Evolutionary conservation across 2,329 filamentous ascomycete species (phyloP), one percentile per base, ranked within the genome.

Genomic region (Fusarium pseudocircinatum): DNA sequence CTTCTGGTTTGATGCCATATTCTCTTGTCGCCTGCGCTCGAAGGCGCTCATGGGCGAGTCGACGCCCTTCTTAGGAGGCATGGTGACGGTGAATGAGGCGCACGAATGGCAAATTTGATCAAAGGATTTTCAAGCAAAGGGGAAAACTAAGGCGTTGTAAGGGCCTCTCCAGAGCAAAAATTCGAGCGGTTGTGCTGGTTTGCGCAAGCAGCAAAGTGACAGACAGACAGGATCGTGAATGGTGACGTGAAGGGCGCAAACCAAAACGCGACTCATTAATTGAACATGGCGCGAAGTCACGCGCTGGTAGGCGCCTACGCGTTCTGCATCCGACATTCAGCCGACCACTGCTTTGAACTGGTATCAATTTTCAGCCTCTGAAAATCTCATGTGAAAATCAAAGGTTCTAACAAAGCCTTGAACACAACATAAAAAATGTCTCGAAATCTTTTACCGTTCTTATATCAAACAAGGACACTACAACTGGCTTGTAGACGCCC

Each of bases 1-100:
- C 0, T 92, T 94, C 81, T 96, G 92, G 76, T 97, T 96, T 60
- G 93, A 91, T 0, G 92, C 94, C 44, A 97, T 97, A 75, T 97
- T 97, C 69, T 95, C 94, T 22, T 94, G 89, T 1, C 95, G 89
- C 75, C 94, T 91, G 77, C 92, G 91, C 85, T 97, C 95, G 82
- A 97, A 98, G 43, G 94, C 94, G 82, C 93, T 97, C 76, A 97
- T 85, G 40, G 77, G 87, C 28, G 75, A 78, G 20, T 82, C 81
- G 7, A 18, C 26, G 44, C 85, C 83, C 28, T 81, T 84, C 22
- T 83, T 82, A 4, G 84, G 79, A 4, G 87, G 81, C 87, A 90
- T 66, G 16, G 8, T 50, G 37, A 47, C 16, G 24, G 11, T 37
- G 7, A 50, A 40, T 22, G 7, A 26, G 30, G 43, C 20, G 34